Evolutionary conservation across 441 rosid species (phyloP).

Genomic region (Croton setiger): DNA sequence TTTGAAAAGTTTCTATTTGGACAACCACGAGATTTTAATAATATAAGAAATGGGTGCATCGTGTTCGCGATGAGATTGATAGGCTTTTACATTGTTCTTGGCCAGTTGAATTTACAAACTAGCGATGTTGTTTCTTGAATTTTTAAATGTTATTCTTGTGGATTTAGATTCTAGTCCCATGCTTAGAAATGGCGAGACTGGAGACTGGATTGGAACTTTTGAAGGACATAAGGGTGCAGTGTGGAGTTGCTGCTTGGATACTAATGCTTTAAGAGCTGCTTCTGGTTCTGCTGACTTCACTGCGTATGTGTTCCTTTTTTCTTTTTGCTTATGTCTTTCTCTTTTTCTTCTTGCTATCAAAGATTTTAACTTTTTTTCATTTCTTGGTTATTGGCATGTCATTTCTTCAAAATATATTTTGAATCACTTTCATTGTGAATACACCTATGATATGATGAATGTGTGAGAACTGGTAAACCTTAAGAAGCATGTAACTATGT

Average conservation of each 20-base stretch:
- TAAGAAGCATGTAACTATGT: neutral
- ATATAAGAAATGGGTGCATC: neutral
- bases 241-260: conserved; percentile 93
- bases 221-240: conserved; percentile 98
- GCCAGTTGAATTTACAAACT: neutral
- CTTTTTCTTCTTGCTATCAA: neutral
- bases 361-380: neutral
- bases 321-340: neutral
- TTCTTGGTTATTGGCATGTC: neutral
- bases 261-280: conserved; percentile 82
- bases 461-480: neutral
- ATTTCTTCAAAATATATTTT: neutral
- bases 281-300: conserved; percentile 93
- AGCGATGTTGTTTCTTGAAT: neutral
- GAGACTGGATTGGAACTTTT: conserved; percentile 98
- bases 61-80: neutral
- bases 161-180: conserved; percentile 76
- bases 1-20: neutral
- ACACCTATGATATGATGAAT: neutral
- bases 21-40: neutral
- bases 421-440: neutral
- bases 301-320: conserved; percentile 46
- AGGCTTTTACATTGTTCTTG: neutral
- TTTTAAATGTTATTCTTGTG: neutral
- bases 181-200: conserved; percentile 97